Evolutionary conservation across 2,329 filamentous ascomycete species (phyloP).

Genomic region (Parascedosporium putredinis): DNA sequence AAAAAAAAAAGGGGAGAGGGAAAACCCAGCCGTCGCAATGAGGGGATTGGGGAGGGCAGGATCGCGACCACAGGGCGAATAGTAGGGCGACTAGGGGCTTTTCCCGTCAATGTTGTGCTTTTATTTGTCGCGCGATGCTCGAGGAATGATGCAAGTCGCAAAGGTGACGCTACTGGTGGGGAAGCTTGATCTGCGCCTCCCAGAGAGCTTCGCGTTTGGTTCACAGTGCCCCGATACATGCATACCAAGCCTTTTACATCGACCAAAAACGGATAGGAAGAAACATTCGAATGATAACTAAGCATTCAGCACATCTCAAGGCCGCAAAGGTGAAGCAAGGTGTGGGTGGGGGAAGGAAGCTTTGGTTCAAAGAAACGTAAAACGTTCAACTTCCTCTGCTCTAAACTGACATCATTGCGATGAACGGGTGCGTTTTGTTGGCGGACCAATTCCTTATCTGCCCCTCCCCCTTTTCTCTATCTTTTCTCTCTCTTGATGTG

Average conservation of each 20-base stretch:
- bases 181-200: background rate
- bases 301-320: background rate
- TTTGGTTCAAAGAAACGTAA: background rate
- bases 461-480: too few relatives aligned
- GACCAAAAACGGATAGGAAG: background rate
- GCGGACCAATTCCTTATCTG: background rate
- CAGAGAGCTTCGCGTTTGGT: background rate
- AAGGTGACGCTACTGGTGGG: background rate
- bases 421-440: too few relatives aligned
- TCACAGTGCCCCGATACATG: background rate
- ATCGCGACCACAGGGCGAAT: background rate
- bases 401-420: background rate
- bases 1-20: background rate
- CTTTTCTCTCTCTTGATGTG: too few relatives aligned
- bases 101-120: background rate
- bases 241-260: background rate
- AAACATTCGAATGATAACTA: background rate
- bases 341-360: too few relatives aligned
- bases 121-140: background rate
- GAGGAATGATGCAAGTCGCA: background rate
- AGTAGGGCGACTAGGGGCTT: background rate
- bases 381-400: background rate
- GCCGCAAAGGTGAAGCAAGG: too few relatives aligned
- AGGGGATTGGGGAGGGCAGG: too few relatives aligned
- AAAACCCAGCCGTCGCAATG: too few relatives aligned